Evolutionary conservation across 2,329 filamentous ascomycete genomes (phyloP), one percentile per base, ranked within the genome.

Genomic region (Aquanectria penicillioides): DNA sequence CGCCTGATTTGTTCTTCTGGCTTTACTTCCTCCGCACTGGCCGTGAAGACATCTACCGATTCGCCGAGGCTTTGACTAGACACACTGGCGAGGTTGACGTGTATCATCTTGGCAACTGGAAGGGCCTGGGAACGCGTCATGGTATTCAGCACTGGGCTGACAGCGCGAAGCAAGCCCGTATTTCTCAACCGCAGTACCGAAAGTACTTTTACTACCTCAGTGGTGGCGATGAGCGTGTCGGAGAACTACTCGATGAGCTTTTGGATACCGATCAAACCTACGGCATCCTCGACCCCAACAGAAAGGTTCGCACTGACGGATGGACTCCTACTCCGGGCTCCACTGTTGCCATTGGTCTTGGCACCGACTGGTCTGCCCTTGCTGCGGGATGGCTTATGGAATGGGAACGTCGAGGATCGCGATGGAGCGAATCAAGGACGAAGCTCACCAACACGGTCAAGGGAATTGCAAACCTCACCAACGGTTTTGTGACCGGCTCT

Each of bases 1-100:
- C 86, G 0, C 83, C 86, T 0, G 86, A 89, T 63, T 71, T 88
- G 2, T 89, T 83, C 74, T 81, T 89, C 64, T 89, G 86, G 86
- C 81, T 80, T 4, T 84, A 86, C 56, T 89, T 88, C 72, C 77
- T 89, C 2, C 81, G 83, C 9, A 88, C 85, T 0, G 85, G 85
- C 0, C 77, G 82, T 2, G 78, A 80, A 3, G 84, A 86, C 49
- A 81, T 86, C 1, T 89, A 83, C 65, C 79, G 83, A 0, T 81
- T 88, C 41, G 85, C 86, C 0, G 86, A 89, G 66, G 82, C 84
- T 0, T 73, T 86, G 49, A 83, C 83, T 0, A 77, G 86, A 1
- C 86, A 89, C 52, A 86, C 84, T 0, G 80, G 83, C 1, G 86
- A 89, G 53, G 86, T 88, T 0, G 86, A 89, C 59, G 81, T 85